These are phyloP conservation scores for Gloeostereum incarnatum DNA, from an alignment of 768 basidiomycete genomes.

Conservation along the genomic window DNA sequence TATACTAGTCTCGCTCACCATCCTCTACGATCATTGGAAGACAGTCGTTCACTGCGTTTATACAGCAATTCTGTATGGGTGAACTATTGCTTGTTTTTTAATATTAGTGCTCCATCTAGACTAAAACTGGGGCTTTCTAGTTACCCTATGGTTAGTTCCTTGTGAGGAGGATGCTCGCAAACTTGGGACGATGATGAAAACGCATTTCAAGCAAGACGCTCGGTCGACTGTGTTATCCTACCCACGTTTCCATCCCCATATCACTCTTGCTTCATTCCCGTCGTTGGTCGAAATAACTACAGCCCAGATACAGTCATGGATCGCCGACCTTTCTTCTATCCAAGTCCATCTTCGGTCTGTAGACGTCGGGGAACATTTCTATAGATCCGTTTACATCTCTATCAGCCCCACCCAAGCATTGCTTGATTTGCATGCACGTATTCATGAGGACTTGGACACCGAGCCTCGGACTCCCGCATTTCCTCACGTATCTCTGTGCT, in stretches of 20 bases:
- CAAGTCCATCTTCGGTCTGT: conserved; percentile 42
- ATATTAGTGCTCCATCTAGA: too few species aligned
- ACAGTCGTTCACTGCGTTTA: too few species aligned
- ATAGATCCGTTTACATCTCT: conserved; percentile 58
- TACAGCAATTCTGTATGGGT: too few species aligned
- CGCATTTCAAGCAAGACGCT: conserved; percentile 17
- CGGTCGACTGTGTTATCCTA: conserved; percentile 32
- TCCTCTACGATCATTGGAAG: too few species aligned
- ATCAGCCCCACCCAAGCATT: conserved; percentile 38
- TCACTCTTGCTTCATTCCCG: conserved; percentile 51
- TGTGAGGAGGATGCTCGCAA: conserved; percentile 26
- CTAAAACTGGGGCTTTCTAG: too few species aligned
- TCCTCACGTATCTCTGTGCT: conserved; percentile 69
- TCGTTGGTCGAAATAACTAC: conserved; percentile 15
- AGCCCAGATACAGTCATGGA: conserved; percentile 25
- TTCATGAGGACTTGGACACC: conserved; percentile 28
- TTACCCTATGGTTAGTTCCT: conserved; percentile 69
- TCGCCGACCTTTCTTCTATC: conserved; percentile 26
- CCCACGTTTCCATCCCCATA: conserved; percentile 57
- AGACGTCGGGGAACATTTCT: conserved; percentile 53
- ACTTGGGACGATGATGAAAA: conserved; percentile 38
- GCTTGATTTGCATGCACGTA: conserved; percentile 32
- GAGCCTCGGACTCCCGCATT: conserved; percentile 45
- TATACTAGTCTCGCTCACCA: too few species aligned
- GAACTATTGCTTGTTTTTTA: too few species aligned